Conservation (phyloP, 2,329 filamentous ascomycete genomes). For the Seiridium unicorne region DNA sequence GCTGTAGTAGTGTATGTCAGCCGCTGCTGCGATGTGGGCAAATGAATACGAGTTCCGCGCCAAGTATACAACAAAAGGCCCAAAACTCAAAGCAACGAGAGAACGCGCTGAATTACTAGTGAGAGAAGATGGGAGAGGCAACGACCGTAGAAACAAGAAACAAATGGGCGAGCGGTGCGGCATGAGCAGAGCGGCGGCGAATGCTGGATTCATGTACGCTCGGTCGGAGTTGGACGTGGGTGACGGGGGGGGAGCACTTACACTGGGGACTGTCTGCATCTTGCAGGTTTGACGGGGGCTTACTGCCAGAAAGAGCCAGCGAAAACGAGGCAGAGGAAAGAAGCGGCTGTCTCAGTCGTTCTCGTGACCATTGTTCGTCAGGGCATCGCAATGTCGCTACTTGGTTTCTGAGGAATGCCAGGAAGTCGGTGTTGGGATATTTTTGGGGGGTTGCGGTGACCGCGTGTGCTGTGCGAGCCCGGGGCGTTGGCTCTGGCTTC, state of each 20-base stretch:
- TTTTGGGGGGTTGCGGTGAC: background rate
- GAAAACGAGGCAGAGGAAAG: constrained; percentile 26
- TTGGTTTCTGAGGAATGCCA: constrained; percentile 19
- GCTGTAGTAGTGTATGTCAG: constrained; percentile 35
- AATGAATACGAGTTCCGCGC: no score
- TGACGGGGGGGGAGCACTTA: constrained; percentile 31
- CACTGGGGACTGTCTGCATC: constrained; percentile 55
- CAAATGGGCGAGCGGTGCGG: background rate
- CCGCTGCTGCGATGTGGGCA: background rate
- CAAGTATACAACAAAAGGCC: no score
- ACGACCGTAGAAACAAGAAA: background rate
- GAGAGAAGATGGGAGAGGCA: no score
- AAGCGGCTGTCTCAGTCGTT: constrained; percentile 21
- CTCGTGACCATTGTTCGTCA: constrained; percentile 31
- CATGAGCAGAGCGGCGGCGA: background rate
- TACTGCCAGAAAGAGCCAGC: constrained; percentile 31
- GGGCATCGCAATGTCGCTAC: constrained; percentile 25
- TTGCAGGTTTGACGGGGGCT: constrained; percentile 34
- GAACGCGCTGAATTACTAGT: background rate
- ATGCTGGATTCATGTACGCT: background rate
- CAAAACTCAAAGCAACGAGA: background rate
- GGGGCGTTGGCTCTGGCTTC: background rate
- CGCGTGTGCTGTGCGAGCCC: background rate
- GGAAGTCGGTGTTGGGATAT: constrained; percentile 1
- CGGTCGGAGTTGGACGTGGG: background rate